Evolutionary conservation across 208 protist species (phyloP).

Genomic region (Leishmania amazonensis): DNA sequence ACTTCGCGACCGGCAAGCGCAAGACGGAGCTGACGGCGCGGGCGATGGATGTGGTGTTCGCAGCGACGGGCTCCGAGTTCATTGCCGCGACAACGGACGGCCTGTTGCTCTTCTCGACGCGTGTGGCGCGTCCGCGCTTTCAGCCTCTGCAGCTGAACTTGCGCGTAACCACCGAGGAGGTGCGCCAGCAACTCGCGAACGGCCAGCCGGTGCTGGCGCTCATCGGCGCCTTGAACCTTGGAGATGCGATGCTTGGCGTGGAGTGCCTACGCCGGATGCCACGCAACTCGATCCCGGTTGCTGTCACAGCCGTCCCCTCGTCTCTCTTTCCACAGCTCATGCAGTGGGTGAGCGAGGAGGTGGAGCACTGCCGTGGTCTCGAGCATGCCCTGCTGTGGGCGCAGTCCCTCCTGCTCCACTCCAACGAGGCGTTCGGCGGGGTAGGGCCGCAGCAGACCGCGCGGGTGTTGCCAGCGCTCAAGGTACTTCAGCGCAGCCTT

Average conservation of each 20-base stretch:
- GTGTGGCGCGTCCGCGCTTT: slow-evolving; percentile 76
- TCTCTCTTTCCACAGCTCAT: slow-evolving; percentile 68
- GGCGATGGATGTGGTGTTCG: slow-evolving; percentile 78
- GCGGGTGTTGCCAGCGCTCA: slow-evolving; percentile 61
- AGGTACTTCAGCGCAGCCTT: slow-evolving; percentile 68
- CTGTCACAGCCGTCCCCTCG: slow-evolving; percentile 72
- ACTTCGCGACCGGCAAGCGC: slow-evolving; percentile 91
- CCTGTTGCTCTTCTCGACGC: slow-evolving; percentile 85
- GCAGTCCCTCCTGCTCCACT: slow-evolving; percentile 83
- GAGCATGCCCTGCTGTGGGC: slow-evolving; percentile 87
- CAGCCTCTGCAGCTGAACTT: slow-evolving; percentile 78
- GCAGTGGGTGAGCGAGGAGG: slow-evolving; percentile 82
- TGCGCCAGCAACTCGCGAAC: slow-evolving; percentile 51
- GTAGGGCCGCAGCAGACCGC: slow-evolving; percentile 44
- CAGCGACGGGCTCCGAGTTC: slow-evolving; percentile 85
- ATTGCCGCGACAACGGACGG: slow-evolving; percentile 90
- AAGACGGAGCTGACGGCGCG: slow-evolving; percentile 85
- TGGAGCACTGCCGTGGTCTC: slow-evolving; percentile 61
- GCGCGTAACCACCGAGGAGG: slow-evolving; percentile 62
- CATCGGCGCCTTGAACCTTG: slow-evolving; percentile 81
- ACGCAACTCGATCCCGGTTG: slow-evolving; percentile 78
- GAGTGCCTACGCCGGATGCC: slow-evolving; percentile 83
- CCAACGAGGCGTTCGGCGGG: slow-evolving; percentile 62
- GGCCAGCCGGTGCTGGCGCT: slow-evolving; percentile 75
- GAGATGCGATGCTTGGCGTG: slow-evolving; percentile 69